These are phyloP conservation scores for Hypoxylon perforatum DNA, from an alignment of 495 filamentous ascomycete genomes.

Conservation along the genomic window DNA sequence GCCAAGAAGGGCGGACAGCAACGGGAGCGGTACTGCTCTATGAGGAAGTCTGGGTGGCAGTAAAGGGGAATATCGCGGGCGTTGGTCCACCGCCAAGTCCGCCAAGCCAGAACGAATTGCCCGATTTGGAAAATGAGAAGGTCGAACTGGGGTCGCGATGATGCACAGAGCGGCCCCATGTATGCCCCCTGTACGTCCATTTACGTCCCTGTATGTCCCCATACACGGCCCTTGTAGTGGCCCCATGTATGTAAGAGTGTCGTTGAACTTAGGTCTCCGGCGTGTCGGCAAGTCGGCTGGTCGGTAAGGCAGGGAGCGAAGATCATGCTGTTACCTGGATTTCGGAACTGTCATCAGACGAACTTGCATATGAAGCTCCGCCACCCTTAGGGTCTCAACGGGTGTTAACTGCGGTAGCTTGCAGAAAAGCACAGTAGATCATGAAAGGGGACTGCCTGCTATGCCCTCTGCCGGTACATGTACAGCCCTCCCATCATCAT, in stretches of 20 bases:
- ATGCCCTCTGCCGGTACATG: constrained; percentile 1
- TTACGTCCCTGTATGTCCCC: not conserved
- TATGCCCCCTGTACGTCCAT: not conserved
- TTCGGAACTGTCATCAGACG: constrained; percentile 42
- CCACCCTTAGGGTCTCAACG: constrained; percentile 12
- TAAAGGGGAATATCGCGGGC: constrained; percentile 40
- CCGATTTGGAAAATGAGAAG: constrained; percentile 31
- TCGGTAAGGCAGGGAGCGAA: constrained; percentile 28
- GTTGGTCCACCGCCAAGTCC: constrained; percentile 29
- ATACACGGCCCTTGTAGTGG: too few relatives aligned
- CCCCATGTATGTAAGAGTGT: constrained; percentile 13
- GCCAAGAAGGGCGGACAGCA: constrained; percentile 16
- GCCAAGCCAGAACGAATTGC: constrained; percentile 11
- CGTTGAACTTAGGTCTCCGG: constrained; percentile 29
- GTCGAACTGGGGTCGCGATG: constrained; percentile 22
- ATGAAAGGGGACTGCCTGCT: constrained; percentile 17
- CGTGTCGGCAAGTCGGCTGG: constrained; percentile 27
- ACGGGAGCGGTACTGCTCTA: constrained; percentile 19
- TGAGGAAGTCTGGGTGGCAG: constrained; percentile 34
- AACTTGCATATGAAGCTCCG: constrained; percentile 39
- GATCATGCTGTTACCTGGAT: constrained; percentile 42
- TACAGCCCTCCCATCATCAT: constrained; percentile 12
- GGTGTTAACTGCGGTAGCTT: constrained; percentile 15
- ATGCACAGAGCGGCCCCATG: constrained; percentile 6
- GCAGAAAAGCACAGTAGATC: constrained; percentile 23